Percentiles rank a stretch among this genome's conserved stretches.
Conservation (phyloP, 2,329 filamentous ascomycete genomes). For the Neofusicoccum ribis region DNA sequence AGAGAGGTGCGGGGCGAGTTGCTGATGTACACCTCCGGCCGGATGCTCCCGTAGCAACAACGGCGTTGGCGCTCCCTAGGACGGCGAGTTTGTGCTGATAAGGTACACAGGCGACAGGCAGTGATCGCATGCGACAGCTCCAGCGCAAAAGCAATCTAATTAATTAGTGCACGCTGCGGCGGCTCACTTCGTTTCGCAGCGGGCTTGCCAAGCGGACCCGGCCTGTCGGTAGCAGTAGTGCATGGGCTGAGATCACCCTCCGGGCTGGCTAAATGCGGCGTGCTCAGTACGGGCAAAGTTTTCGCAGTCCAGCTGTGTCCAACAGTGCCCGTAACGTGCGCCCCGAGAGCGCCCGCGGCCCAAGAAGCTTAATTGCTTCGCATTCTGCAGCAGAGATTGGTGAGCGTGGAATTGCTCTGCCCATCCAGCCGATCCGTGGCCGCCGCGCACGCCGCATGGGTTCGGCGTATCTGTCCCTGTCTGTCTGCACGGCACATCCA, state of each 20-base stretch:
- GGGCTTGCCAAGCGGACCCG: neutral
- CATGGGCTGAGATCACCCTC: too few relatives aligned
- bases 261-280: too few relatives aligned
- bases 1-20: slow-evolving; percentile 1
- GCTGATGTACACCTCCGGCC: neutral
- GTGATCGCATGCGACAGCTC: neutral
- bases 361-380: too few relatives aligned
- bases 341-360: too few relatives aligned
- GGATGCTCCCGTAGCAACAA: slow-evolving; percentile 12
- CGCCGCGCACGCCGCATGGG: neutral
- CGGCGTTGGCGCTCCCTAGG: neutral
- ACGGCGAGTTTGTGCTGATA: neutral
- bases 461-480: neutral
- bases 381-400: too few relatives aligned
- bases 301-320: too few relatives aligned
- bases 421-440: neutral
- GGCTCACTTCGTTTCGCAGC: slow-evolving; percentile 9
- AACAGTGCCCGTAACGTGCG: too few relatives aligned
- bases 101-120: neutral
- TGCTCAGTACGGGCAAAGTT: too few relatives aligned
- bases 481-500: neutral
- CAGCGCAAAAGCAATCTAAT: slow-evolving; percentile 4
- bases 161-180: neutral
- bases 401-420: too few relatives aligned
- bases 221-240: too few relatives aligned